A percentile compares a stretch with the other conserved stretches of the same genome.
These are phyloP conservation scores for Phtheirospermum japonicum DNA, from an alignment of 257 asterid species.

Conservation along the genomic window DNA sequence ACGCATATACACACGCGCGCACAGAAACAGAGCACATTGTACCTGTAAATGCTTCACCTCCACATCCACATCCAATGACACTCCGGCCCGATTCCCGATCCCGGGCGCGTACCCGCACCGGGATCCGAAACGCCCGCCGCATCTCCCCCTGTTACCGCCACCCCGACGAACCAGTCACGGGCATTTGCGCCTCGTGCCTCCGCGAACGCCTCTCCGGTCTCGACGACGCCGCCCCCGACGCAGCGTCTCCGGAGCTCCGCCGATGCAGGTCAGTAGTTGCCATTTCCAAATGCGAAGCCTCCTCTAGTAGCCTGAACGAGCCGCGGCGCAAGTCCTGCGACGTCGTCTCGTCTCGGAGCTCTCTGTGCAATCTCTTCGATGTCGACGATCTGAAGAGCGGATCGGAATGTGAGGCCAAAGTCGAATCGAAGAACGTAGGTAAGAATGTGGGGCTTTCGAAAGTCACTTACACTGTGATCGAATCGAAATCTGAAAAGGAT, in stretches of 20 bases:
- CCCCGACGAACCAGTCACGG: slow-evolving; percentile 71
- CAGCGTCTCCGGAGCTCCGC: slow-evolving; percentile 58
- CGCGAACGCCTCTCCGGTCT: slow-evolving; percentile 89
- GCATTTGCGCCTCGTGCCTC: slow-evolving; percentile 93
- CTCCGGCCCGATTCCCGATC: slow-evolving; percentile 45
- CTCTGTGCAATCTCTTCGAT: slow-evolving; percentile 59
- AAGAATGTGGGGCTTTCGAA: slow-evolving; percentile 54
- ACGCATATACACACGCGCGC: no score
- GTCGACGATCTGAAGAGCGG: slow-evolving; percentile 52
- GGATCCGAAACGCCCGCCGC: slow-evolving; percentile 50
- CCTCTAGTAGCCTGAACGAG: slow-evolving; percentile 40
- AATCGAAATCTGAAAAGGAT: slow-evolving; percentile 15
- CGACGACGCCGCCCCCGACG: slow-evolving; percentile 35
- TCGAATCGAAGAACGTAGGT: slow-evolving; percentile 72
- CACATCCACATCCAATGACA: slow-evolving; percentile 42
- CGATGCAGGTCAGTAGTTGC: slow-evolving; percentile 74
- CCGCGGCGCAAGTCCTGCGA: slow-evolving; percentile 89
- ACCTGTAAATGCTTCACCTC: slow-evolving; percentile 22
- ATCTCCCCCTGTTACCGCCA: slow-evolving; percentile 78
- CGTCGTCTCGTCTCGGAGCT: slow-evolving; percentile 50
- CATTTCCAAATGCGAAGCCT: slow-evolving; percentile 42
- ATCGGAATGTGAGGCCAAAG: slow-evolving; percentile 42
- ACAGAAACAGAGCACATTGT: slow-evolving; percentile 17
- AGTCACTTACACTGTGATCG: slow-evolving; percentile 43
- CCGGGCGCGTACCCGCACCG: slow-evolving; percentile 53